These are phyloP conservation scores for Sonneratia caseolaris DNA, from an alignment of 345 rosid species.

Conservation along the genomic window DNA sequence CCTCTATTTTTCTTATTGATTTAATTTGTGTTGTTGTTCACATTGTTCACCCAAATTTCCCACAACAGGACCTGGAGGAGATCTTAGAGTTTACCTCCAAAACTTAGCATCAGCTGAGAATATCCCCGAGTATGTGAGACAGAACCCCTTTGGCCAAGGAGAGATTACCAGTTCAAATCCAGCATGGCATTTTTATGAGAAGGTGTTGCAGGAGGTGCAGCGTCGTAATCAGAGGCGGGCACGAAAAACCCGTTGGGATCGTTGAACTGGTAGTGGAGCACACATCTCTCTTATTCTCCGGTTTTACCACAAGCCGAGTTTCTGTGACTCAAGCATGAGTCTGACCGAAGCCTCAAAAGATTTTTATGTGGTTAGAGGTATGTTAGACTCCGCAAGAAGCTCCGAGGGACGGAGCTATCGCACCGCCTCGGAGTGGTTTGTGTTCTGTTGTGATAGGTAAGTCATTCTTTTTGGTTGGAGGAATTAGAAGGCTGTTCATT, in stretches of 20 bases:
- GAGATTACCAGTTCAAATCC: conserved; percentile 46
- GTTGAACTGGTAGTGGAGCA: background rate
- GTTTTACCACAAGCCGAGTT: background rate
- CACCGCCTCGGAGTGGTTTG: background rate
- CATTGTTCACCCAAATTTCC: background rate
- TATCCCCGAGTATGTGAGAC: conserved; percentile 48
- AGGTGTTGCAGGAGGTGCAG: conserved; percentile 13
- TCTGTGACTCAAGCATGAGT: background rate
- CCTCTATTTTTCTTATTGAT: background rate
- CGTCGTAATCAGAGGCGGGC: background rate
- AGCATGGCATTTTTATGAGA: conserved; percentile 48
- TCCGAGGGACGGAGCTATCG: background rate
- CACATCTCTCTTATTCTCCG: background rate
- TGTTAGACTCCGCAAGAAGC: background rate
- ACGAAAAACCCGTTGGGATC: background rate
- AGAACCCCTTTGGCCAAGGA: conserved; percentile 73
- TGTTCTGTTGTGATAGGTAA: background rate
- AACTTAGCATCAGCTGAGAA: conserved; percentile 40
- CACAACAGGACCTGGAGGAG: conserved; percentile 66
- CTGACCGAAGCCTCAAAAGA: background rate
- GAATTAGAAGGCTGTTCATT: background rate
- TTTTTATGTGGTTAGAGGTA: background rate
- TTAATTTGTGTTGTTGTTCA: background rate
- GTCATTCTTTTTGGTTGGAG: background rate
- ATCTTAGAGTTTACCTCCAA: conserved; percentile 62